phyloP scores from a whole-genome alignment of 116 monocot genomes.

The Thalassia testudinum region DNA sequence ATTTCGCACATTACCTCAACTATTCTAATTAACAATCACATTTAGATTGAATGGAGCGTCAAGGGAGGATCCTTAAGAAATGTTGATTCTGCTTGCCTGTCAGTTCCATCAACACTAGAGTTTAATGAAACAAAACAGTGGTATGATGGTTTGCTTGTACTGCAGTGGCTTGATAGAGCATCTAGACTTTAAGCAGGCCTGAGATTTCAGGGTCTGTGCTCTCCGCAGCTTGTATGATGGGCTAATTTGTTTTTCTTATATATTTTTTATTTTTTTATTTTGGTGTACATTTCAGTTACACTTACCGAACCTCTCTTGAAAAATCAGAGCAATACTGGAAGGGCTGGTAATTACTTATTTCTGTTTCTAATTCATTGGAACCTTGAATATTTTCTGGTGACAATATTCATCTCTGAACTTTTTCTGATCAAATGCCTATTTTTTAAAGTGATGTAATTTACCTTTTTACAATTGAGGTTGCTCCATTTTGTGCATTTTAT shows the following conservation, averaged over 20 bases:
- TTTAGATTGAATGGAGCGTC: constrained; percentile 88
- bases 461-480: too few relatives aligned
- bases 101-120: constrained; percentile 83
- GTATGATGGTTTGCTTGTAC: constrained; percentile 15
- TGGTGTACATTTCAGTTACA: constrained; percentile 46
- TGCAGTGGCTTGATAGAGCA: neutral
- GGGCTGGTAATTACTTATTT: constrained; percentile 49
- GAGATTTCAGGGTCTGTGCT: too few relatives aligned
- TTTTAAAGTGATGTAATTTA: too few relatives aligned
- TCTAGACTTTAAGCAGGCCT: neutral
- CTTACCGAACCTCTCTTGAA: constrained; percentile 71
- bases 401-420: too few relatives aligned
- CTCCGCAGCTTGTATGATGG: neutral
- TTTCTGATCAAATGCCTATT: too few relatives aligned
- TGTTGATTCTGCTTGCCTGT: constrained; percentile 83
- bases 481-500: too few relatives aligned
- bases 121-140: constrained; percentile 82
- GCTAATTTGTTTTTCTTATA: neutral
- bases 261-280: too few relatives aligned
- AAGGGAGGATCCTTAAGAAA: constrained; percentile 90
- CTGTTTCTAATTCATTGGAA: too few relatives aligned
- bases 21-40: neutral
- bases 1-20: too few relatives aligned
- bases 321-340: constrained; percentile 86
- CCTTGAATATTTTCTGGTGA: too few relatives aligned